A percentile compares a stretch with the other conserved stretches of the same genome.
phyloP scores from a whole-genome alignment of 148 eudicot species.

The Talinum fruticosum region DNA sequence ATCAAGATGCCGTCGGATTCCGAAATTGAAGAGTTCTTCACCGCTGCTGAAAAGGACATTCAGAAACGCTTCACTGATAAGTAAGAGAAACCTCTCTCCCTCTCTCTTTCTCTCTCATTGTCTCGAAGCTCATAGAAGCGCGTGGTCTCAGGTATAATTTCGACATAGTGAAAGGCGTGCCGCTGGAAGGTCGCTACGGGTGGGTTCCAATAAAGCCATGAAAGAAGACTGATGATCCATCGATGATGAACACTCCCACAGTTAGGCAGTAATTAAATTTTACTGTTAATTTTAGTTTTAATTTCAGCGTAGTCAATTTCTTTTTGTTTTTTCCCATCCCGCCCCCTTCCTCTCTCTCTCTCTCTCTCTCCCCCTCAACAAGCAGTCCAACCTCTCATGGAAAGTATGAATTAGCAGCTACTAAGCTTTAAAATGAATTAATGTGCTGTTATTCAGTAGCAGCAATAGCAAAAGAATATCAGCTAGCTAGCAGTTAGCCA shows the following conservation, averaged over 20 bases:
- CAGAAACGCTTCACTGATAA: slow-evolving; percentile 62
- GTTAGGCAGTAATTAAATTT: background rate
- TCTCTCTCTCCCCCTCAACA: background rate
- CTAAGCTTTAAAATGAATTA: background rate
- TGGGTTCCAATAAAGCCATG: slow-evolving; percentile 69
- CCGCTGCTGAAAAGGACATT: slow-evolving; percentile 62
- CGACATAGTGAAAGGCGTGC: slow-evolving; percentile 65
- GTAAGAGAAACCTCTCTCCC: slow-evolving; percentile 31
- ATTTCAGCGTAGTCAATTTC: background rate
- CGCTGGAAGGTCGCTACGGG: slow-evolving; percentile 80
- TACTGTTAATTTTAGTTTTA: background rate
- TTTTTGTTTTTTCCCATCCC: background rate
- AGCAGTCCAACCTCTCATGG: background rate
- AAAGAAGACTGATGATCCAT: slow-evolving; percentile 17
- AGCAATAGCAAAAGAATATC: background rate
- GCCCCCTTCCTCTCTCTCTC: background rate
- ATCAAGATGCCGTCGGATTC: slow-evolving; percentile 59
- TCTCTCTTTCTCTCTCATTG: background rate
- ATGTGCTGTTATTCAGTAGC: background rate
- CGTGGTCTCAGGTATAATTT: slow-evolving; percentile 71
- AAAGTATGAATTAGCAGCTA: background rate
- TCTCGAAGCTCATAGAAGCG: background rate
- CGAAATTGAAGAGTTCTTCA: slow-evolving; percentile 78
- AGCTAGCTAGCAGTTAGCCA: slow-evolving; percentile 1
- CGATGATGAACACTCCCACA: slow-evolving; percentile 16